Base-by-base conservation (phyloP, 2,329 filamentous ascomycete genomes). In the Cadophora sp. region DNA sequence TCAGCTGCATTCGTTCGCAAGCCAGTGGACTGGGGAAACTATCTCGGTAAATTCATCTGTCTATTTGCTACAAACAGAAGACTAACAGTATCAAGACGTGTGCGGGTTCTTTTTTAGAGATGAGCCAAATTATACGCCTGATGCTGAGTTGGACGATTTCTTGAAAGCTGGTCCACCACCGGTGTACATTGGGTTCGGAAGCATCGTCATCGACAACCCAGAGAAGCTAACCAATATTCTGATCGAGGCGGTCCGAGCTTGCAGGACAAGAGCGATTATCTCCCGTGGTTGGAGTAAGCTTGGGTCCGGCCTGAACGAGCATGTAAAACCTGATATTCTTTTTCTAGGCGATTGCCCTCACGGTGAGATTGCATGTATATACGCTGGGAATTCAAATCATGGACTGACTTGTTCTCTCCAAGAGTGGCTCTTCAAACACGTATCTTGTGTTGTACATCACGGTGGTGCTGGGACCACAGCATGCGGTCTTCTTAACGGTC, bases 151-250 rank as follows among this genome's bases (percentile, higher is more conserved):
- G 2, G 73, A 72, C 2, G 68, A 70, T 0, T 87, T 87, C 59
- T 78, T 87, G 1, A 72, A 71, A 16, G 73, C 76, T 0, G 85
- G 85, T 0, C 79, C 82, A 2, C 78, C 81, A 5, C 85, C 85
- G 0, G 73, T 87, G 0, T 87, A 87, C 62, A 83, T 87, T 45
- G 85, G 85, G 0, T 87, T 87, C 69, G 85, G 85, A 4, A 84
- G 81, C 41, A 87, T 87, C 56, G 84, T 87, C 0, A 79, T 87
- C 3, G 83, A 85, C 24, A 77, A 86, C 36, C 81, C 84, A 0
- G 72, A 80, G 16, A 73, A 67, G 9, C 71, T 86, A 3, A 84
- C 81, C 0, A 71, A 77, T 2, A 80, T 78, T 14, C 79, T 87
- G 0, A 78, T 86, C 2, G 77, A 81, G n/a, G 83, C 84, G 0